Conservation (phyloP, 2,329 filamentous ascomycete genomes). For the Colletotrichum musicola region DNA sequence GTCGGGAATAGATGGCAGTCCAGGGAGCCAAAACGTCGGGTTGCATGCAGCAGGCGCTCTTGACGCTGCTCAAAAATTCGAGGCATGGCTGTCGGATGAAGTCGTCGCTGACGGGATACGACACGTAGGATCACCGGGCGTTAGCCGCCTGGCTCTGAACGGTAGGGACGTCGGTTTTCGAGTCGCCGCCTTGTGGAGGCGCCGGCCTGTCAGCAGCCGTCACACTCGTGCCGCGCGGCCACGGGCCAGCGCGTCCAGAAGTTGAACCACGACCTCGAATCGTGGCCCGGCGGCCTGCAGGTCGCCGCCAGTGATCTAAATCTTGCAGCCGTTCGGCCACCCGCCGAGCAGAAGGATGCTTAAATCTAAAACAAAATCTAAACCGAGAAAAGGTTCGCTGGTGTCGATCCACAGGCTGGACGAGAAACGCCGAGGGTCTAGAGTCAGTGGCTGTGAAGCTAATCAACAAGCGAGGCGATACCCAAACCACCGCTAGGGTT, state of each 20-base stretch:
- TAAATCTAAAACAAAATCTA: conserved; percentile 30
- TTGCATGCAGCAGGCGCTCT: conserved; percentile 4
- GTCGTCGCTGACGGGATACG: too few relatives aligned
- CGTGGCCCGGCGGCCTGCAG: conserved; percentile 4
- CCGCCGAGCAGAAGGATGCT: conserved; percentile 18
- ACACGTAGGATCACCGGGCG: too few relatives aligned
- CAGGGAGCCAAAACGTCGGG: conserved; percentile 11
- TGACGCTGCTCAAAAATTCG: not conserved
- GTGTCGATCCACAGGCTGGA: conserved; percentile 21
- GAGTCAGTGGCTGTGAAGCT: conserved; percentile 12
- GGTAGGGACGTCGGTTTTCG: not conserved
- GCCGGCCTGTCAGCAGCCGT: conserved; percentile 12
- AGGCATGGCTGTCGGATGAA: not conserved
- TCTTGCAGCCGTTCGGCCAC: conserved; percentile 12
- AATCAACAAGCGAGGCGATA: conserved; percentile 8
- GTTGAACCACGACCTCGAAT: conserved; percentile 8
- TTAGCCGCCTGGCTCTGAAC: too few relatives aligned
- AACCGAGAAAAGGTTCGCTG: conserved; percentile 26
- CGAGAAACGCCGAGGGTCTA: conserved; percentile 7
- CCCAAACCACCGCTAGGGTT: conserved; percentile 28
- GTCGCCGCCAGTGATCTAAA: not conserved
- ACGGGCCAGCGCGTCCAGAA: conserved; percentile 22
- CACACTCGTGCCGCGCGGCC: conserved; percentile 31
- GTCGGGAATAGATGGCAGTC: conserved; percentile 24
- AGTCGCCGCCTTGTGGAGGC: not conserved